Percentiles rank a stretch among this genome's conserved stretches.
Conservation (phyloP, 768 basidiomycete species). For the Collybia mongolica region DNA sequence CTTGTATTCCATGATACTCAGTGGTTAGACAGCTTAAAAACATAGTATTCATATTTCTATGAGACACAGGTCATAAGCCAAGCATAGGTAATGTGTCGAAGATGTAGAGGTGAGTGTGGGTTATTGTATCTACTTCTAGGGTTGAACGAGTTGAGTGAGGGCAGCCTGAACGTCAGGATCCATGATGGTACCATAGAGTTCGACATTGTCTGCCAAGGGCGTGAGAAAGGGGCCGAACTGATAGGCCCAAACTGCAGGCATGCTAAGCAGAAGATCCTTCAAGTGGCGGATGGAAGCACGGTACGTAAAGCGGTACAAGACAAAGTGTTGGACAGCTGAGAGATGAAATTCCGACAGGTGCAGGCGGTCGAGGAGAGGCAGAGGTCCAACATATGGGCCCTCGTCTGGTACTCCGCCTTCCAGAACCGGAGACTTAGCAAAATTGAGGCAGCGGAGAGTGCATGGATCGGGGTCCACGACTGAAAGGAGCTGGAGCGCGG, state of each 20-base stretch:
- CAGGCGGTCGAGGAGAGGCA: neutral
- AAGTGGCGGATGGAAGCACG: neutral
- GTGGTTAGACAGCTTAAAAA: too few relatives aligned
- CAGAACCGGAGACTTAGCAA: neutral
- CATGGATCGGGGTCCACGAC: neutral
- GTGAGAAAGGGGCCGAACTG: neutral
- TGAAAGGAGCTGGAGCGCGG: neutral
- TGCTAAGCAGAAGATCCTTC: neutral
- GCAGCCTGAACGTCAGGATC: neutral
- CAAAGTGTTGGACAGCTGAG: neutral
- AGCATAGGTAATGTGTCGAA: too few relatives aligned
- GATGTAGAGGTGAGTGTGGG: too few relatives aligned
- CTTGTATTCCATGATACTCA: too few relatives aligned
- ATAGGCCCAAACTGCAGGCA: neutral
- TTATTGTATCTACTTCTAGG: too few relatives aligned
- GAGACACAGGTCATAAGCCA: too few relatives aligned
- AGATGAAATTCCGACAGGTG: slow-evolving; percentile 1
- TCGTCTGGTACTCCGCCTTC: neutral
- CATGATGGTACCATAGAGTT: neutral
- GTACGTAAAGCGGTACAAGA: neutral
- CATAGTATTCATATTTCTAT: too few relatives aligned
- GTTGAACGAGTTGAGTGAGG: too few relatives aligned
- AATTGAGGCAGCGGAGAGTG: neutral
- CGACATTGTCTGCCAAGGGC: neutral
- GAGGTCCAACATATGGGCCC: neutral